Evolutionary conservation across 2,329 filamentous ascomycete genomes (phyloP), one percentile per base, ranked within the genome.

Genomic region (Botryosphaeria agaves): DNA sequence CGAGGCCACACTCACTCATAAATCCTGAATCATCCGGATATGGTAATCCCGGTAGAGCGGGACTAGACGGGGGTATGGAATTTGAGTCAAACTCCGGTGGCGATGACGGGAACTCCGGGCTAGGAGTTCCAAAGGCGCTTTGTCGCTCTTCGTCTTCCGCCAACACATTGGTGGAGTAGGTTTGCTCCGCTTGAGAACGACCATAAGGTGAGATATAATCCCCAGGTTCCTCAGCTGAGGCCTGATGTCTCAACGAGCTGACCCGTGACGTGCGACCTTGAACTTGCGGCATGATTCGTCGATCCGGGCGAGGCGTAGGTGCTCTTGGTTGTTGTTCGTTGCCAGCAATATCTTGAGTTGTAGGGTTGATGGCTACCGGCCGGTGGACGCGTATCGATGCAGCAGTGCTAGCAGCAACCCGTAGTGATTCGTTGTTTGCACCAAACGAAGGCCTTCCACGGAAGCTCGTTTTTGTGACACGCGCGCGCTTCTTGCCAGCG

Each of bases 331-430:
- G 54, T 39, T 81, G 75, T 40, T 84, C 76, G 4, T n/a, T n/a
- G n/a, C n/a, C n/a, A n/a, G n/a, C 64, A 19, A 58, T 47, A 3
- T 51, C 48, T 12, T 63, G 62, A 16, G 53, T 55, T 3, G 56
- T 61, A 15, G 65, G 57, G 18, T 55, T 56, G 27, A 57, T 51
- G 14, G 66, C 62, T 33, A 81, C 66, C 3, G 87, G 87, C 26
- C 84, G 71, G 50, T 93, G 79, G 28, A 76, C 76, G 26, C 87
- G 78, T 34, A 95, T 65, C 4, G 85, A 93, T 25, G 83, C 82
- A 26, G 85, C 78, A 11, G 81, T 92, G 48, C 83, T 92, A 28
- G 87, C 87, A 36, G 81, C 76, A n/a, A 93, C 83, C 29, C 85
- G 71, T 16, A 95, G 61, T 3, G 82, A 91, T 29, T 89, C 83